Base-by-base conservation (phyloP, 2,329 filamentous ascomycete genomes). In the Beauveria medogensis region DNA sequence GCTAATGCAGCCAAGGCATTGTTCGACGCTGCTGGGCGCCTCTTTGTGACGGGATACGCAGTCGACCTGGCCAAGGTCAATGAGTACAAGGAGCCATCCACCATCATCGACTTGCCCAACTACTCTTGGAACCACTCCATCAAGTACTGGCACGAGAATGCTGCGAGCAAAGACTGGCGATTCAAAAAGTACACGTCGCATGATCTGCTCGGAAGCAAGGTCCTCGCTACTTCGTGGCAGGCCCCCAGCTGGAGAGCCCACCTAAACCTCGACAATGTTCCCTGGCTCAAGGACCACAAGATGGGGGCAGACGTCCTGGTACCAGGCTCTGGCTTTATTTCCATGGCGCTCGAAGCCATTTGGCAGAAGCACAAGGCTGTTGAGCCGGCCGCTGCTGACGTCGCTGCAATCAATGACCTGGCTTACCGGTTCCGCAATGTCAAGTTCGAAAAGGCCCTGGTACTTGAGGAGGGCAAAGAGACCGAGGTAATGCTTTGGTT, bases 251-350 rank as follows among this genome's bases (percentile, higher is more conserved):
- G 75, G 74, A 66, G 75, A 12, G 77, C 77, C 37, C 51, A 76
- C 3, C 63, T 80, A 0, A 65, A 68, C 3, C 61, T 73, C 1
- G 66, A 68, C 1, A 71, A 80, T 34, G 63, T 74, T 0, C 70
- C 75, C 0, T 82, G 80, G 80, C 60, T 81, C 3, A 58, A 63
- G 0, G 75, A 80, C 55, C 78, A 83, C 64, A 70, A 70, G 53
- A 61, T 82, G 6, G 68, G 72, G 9, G 66, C 67, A 0, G 67
- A 76, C 16, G 65, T 76, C 6, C 66, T 81, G 0, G 77, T 80
- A 37, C 78, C 79, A 0, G 71, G 64, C 18, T 74, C 78, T 1
- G 77, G 70, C 0, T 80, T 77, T 60, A 62, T 80, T 1, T 68
- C 71, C 8, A 77, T 80, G 69, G 74, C 71, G 2, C 72, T 74